Conservation (phyloP, 495 filamentous ascomycete genomes). For the Xylaria scruposa region DNA sequence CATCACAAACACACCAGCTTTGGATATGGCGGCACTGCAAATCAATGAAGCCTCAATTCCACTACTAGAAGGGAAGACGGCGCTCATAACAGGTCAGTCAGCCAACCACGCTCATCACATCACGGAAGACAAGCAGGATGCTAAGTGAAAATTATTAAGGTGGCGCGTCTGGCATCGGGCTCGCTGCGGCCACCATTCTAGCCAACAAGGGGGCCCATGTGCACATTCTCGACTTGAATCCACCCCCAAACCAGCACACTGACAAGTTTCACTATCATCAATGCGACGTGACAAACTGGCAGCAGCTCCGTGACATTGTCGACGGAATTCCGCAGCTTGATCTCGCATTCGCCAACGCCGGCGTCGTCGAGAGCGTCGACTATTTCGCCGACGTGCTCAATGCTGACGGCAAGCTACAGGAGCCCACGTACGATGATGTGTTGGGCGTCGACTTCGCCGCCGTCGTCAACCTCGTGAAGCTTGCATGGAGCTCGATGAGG, state of each 20-base stretch:
- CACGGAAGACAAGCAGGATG: too few relatives aligned
- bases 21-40: neutral
- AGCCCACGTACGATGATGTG: constrained; percentile 31
- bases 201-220: constrained; percentile 31
- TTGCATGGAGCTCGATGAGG: constrained; percentile 34
- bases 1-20: too few relatives aligned
- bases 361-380: constrained; percentile 32
- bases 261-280: constrained; percentile 18
- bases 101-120: too few relatives aligned
- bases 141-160: neutral
- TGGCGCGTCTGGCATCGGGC: constrained; percentile 28
- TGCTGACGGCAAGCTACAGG: constrained; percentile 29
- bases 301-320: constrained; percentile 25
- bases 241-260: neutral
- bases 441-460: constrained; percentile 40
- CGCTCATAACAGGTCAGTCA: constrained; percentile 7
- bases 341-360: constrained; percentile 42
- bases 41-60: constrained; percentile 12
- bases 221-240: constrained; percentile 30
- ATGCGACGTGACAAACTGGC: constrained; percentile 34
- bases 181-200: constrained; percentile 34
- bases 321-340: constrained; percentile 32
- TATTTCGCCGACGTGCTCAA: constrained; percentile 36
- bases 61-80: neutral
- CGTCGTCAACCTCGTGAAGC: constrained; percentile 37